These are phyloP conservation scores for Trebouxiophyceae sp. DNA, from an alignment of 163 green algal species.

Conservation along the genomic window DNA sequence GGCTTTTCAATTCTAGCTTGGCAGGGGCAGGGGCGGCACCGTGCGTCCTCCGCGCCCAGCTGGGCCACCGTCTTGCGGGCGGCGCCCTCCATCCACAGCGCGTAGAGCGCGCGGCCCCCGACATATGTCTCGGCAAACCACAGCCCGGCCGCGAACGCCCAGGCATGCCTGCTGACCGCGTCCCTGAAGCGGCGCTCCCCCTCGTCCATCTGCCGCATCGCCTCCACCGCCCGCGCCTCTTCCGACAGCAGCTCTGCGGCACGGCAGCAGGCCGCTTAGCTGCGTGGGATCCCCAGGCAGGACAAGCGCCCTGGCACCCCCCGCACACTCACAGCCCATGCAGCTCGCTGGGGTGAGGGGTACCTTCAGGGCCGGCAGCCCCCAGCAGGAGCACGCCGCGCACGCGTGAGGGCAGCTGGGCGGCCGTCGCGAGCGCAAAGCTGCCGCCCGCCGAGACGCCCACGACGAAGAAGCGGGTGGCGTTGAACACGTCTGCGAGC, in stretches of 20 bases:
- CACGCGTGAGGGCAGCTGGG: constrained; percentile 3
- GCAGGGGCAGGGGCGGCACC: no score
- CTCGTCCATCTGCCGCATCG: no score
- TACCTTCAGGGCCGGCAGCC: constrained; percentile 4
- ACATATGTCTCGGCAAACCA: background rate
- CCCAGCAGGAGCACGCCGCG: constrained; percentile 12
- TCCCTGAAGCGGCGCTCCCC: no score
- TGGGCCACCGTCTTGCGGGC: background rate
- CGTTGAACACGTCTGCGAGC: background rate
- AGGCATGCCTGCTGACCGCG: background rate
- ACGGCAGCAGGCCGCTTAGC: no score
- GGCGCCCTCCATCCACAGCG: background rate
- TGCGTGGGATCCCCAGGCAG: no score
- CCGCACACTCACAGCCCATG: no score
- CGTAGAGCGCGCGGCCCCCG: constrained; percentile 1
- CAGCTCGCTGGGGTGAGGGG: background rate
- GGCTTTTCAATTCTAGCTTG: no score
- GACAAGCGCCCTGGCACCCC: no score
- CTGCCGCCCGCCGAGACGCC: constrained; percentile 15
- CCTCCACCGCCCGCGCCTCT: no score
- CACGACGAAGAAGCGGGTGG: constrained; percentile 10
- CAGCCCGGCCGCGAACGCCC: background rate
- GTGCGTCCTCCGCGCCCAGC: background rate
- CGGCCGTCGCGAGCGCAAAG: constrained; percentile 5
- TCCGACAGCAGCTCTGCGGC: no score